phyloP scores from a whole-genome alignment of 768 basidiomycete species.

The Psilocybe azurescens region DNA sequence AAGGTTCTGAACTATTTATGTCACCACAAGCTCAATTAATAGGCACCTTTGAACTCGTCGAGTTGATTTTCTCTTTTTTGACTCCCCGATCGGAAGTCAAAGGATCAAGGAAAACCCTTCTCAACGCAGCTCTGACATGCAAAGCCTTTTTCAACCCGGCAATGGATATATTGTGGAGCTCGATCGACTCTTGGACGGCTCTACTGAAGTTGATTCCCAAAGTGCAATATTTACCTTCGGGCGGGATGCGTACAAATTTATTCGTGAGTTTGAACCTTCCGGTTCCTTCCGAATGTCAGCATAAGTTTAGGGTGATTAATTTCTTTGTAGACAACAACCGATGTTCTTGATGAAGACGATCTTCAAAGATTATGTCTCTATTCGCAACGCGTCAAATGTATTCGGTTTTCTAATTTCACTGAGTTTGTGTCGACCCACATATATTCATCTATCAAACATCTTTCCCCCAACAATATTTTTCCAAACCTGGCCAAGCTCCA shows the following conservation, averaged over 20 bases:
- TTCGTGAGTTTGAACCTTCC: not conserved
- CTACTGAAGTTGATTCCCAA: not conserved
- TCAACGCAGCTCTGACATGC: constrained; percentile 2
- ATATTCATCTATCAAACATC: not conserved
- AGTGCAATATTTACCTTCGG: not conserved
- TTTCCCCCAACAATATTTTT: not conserved
- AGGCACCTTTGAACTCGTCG: no score
- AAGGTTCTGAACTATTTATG: no score
- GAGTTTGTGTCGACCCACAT: constrained; percentile 8
- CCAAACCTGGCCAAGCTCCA: not conserved
- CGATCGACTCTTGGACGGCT: constrained; percentile 5
- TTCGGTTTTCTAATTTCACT: not conserved
- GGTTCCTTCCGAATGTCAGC: no score
- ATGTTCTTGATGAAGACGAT: constrained; percentile 1
- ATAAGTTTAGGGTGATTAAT: no score
- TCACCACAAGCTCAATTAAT: no score
- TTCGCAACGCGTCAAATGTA: not conserved
- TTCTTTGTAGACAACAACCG: constrained; percentile 1
- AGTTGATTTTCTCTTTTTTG: no score
- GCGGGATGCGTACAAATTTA: not conserved
- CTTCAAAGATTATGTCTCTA: not conserved
- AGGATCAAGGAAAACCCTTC: no score
- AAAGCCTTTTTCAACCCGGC: constrained; percentile 1
- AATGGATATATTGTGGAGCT: constrained; percentile 5
- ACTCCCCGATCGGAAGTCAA: no score